These are phyloP conservation scores for Nicotiana rustica DNA, from an alignment of 305 asterid genomes.

Conservation along the genomic window DNA sequence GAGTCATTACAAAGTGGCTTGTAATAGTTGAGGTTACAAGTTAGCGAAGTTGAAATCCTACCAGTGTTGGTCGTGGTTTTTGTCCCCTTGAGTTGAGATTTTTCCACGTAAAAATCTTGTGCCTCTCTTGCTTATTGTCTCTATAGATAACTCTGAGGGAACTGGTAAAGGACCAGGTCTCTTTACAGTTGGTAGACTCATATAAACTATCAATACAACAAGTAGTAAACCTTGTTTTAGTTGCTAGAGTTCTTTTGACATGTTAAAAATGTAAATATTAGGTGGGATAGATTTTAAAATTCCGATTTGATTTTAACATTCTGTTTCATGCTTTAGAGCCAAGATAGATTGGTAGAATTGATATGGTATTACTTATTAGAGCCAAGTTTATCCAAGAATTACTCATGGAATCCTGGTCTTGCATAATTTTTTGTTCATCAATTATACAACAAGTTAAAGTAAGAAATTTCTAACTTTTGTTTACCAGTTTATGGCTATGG, in stretches of 20 bases:
- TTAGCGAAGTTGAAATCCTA: no score
- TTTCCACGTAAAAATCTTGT: no score
- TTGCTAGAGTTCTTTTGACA: background rate
- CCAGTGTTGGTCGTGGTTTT: no score
- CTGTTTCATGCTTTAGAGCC: background rate
- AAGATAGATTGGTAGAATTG: background rate
- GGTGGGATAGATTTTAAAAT: background rate
- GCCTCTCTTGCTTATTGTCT: no score
- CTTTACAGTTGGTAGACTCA: no score
- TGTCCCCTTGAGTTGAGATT: no score
- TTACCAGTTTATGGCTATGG: background rate
- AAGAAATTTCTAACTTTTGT: background rate
- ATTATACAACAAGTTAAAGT: background rate
- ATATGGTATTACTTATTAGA: background rate
- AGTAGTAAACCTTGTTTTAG: background rate
- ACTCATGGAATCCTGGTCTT: background rate
- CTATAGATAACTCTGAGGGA: no score
- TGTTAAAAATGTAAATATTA: background rate
- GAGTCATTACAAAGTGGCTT: no score
- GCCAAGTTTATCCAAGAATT: background rate
- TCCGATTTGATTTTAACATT: background rate
- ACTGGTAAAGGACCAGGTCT: no score
- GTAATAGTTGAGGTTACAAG: no score
- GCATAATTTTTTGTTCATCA: background rate
- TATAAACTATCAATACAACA: background rate